Evolutionary conservation across 805 yeast species (phyloP), one percentile per base, ranked within the genome.

Genomic region (Starmerella sp.): DNA sequence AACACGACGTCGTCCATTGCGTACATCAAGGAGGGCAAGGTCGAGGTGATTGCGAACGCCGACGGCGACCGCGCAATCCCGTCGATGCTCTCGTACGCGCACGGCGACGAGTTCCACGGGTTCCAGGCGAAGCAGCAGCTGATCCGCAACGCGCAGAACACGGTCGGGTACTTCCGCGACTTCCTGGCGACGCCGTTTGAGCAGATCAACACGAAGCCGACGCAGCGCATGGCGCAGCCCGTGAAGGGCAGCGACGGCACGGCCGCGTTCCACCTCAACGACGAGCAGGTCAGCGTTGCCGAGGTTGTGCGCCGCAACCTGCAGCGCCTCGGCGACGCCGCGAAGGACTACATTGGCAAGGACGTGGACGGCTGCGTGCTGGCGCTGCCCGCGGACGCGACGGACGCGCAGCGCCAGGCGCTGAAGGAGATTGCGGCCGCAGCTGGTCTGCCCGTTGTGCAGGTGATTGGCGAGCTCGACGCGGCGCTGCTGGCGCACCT

Each of bases 11-110:
- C 97, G 50, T 86, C 97, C 57, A 89, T 93, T 69, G 97, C 97
- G 50, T 86, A 53, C 58, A 73, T 78, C 59, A 71, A 75, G 62
- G 97, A 91, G 66, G 97, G 96, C 59, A 86, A 84, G 70, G 93
- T 88, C 60, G 97, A 93, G 68, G 95, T 93, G 62, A 91, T 93
- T 70, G 98, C 98, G 63, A 91, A 93, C 81, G 96, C 95, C 63
- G 98, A 93, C 68, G 98, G 98, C 71, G 97, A 93, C 74, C 87
- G 97, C 75, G 79, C 91, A 57, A 93, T 93, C 69, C 95, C 97
- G 59, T 85, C 97, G 32, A 85, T 86, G 57, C 77, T 93, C 58
- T 82, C 97, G 17, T 93, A 90, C 70, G 89, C 89, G 56, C 96
- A 95, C 58, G 84, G 78, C 54, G 97, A 93, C 69, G 97, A 93